A percentile compares a stretch with the other conserved stretches of the same genome.
Conservation (phyloP, 2,329 filamentous ascomycete genomes). For the Ceratocystis colombiana region DNA sequence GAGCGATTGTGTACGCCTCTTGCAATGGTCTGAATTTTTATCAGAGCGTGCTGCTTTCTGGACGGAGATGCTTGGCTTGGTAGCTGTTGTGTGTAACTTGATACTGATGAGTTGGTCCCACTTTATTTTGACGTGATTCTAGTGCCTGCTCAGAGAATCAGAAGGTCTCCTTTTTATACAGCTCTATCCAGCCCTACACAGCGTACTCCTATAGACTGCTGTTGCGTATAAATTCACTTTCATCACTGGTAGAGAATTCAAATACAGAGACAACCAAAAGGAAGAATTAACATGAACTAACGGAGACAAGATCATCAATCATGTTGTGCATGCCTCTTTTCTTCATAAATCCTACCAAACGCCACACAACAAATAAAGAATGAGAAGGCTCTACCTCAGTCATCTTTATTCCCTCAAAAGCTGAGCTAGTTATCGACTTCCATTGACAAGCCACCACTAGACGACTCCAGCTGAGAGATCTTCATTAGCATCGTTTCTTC, state of each 20-base stretch:
- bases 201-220: too few species aligned
- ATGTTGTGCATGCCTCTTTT: not conserved
- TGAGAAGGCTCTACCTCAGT: not conserved
- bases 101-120: not conserved
- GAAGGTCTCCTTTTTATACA: too few species aligned
- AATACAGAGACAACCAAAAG: not conserved
- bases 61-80: not conserved
- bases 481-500: slow-evolving; percentile 37
- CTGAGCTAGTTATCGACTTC: slow-evolving; percentile 32
- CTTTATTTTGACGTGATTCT: not conserved
- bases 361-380: slow-evolving; percentile 9
- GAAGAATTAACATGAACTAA: not conserved
- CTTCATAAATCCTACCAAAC: not conserved
- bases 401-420: not conserved
- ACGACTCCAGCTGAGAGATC: slow-evolving; percentile 40
- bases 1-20: not conserved
- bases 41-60: slow-evolving; percentile 4
- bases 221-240: too few species aligned
- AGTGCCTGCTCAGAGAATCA: too few species aligned
- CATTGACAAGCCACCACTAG: slow-evolving; percentile 30
- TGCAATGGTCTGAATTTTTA: not conserved
- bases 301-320: not conserved
- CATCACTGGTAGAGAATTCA: too few species aligned
- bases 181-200: too few species aligned
- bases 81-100: not conserved